phyloP scores from a whole-genome alignment of 164 flowering plant genomes.

The Akebia trifoliata region DNA sequence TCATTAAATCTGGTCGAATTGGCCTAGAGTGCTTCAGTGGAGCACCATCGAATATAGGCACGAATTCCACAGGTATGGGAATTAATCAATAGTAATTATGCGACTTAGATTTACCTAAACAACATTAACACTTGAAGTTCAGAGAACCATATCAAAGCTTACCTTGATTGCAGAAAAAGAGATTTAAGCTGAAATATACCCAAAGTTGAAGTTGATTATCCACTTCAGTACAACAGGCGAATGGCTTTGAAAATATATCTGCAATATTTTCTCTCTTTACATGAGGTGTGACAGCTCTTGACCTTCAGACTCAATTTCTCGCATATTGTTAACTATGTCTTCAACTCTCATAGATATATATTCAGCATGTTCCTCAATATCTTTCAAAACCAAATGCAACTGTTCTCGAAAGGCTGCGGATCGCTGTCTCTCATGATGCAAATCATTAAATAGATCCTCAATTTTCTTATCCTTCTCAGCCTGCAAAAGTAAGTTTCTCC shows the following conservation, averaged over 20 bases:
- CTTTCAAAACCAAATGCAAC: conserved; percentile 20
- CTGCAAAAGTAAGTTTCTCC: conserved; percentile 6
- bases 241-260: neutral
- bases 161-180: neutral
- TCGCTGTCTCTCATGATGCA: conserved; percentile 18
- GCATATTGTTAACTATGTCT: conserved; percentile 16
- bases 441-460: conserved; percentile 22
- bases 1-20: no score
- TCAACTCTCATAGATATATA: conserved; percentile 21
- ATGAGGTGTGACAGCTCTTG: neutral
- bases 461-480: conserved; percentile 29
- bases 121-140: no score
- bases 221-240: neutral
- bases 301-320: conserved; percentile 22
- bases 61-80: no score
- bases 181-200: conserved; percentile 1
- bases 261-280: neutral
- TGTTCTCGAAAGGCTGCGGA: conserved; percentile 20
- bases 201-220: conserved; percentile 4
- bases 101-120: no score
- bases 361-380: conserved; percentile 28
- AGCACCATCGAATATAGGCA: no score
- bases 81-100: no score
- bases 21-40: no score
- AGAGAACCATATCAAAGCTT: neutral